A percentile compares a stretch with the other conserved stretches of the same genome.
Conservation (phyloP, 139 green algal genomes). For the Dunaliella primolecta region DNA sequence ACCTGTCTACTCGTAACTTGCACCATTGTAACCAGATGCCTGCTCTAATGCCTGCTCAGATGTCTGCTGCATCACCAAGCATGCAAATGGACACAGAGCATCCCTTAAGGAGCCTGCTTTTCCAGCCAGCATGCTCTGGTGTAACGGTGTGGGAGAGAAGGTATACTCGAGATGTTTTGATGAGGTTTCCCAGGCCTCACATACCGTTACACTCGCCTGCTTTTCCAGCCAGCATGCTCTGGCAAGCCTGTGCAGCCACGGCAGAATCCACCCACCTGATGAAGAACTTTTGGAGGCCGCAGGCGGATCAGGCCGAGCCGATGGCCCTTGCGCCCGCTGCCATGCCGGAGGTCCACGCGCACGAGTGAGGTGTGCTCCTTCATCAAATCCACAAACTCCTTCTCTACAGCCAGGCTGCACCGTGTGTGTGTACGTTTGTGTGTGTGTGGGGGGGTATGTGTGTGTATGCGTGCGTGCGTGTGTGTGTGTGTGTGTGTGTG, state of each 20-base stretch:
- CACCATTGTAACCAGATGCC: no score
- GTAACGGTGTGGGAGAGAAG: background rate
- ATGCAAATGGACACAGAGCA: no score
- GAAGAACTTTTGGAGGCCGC: background rate
- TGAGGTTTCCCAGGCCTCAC: background rate
- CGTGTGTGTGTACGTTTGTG: no score
- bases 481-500: no score
- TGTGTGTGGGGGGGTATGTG: no score
- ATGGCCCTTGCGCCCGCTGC: background rate
- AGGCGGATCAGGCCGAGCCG: conserved; percentile 16
- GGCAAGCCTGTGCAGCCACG: no score
- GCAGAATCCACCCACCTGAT: no score
- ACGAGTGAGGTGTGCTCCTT: conserved; percentile 34
- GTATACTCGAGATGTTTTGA: background rate
- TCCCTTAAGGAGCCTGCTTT: background rate
- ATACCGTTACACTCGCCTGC: background rate
- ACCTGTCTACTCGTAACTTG: no score
- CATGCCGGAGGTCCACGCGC: conserved; percentile 34
- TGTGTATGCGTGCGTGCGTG: no score
- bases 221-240: background rate
- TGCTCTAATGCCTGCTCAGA: no score
- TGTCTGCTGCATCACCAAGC: no score
- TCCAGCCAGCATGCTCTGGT: background rate
- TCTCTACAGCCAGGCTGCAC: background rate
- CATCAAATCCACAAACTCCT: conserved; percentile 20